A percentile compares a stretch with the other conserved stretches of the same genome.
phyloP scores from a whole-genome alignment of 2,329 filamentous ascomycete species.

The Pyrenophora graminea region DNA sequence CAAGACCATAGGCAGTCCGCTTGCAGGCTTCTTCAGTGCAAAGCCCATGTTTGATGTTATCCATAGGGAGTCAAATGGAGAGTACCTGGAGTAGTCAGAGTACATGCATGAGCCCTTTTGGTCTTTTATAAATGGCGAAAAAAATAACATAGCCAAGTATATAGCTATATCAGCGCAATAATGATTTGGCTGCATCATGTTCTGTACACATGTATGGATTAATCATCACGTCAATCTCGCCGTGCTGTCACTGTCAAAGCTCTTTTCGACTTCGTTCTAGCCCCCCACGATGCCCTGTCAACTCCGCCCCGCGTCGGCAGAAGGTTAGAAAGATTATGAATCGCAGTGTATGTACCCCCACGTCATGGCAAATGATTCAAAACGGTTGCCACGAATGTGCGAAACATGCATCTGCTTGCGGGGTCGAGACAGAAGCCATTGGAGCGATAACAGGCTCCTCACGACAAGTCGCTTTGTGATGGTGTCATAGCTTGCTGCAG shows the following conservation, averaged over 20 bases:
- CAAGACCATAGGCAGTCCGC: slow-evolving; percentile 64
- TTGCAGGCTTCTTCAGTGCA: slow-evolving; percentile 69
- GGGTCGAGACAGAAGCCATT: not conserved
- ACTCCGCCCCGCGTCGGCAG: not conserved
- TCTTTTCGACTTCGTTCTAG: not conserved
- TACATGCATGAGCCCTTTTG: too few relatives aligned
- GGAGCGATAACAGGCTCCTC: not conserved
- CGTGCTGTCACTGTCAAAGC: not conserved
- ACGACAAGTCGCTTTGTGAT: slow-evolving; percentile 6
- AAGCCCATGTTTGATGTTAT: slow-evolving; percentile 74
- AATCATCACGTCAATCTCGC: too few relatives aligned
- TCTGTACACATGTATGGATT: too few relatives aligned
- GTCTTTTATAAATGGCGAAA: too few relatives aligned
- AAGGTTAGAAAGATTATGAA: slow-evolving; percentile 1
- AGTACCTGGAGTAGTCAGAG: slow-evolving; percentile 54
- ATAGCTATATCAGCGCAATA: too few relatives aligned
- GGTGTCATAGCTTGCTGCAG: slow-evolving; percentile 29
- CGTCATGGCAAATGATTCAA: slow-evolving; percentile 15
- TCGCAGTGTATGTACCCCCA: slow-evolving; percentile 14
- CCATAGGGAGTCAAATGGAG: slow-evolving; percentile 62
- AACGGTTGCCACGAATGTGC: not conserved
- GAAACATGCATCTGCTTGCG: not conserved
- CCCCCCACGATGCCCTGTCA: slow-evolving; percentile 7
- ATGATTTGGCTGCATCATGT: too few relatives aligned
- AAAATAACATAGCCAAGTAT: too few relatives aligned